phyloP scores from a whole-genome alignment of 2,329 filamentous ascomycete species.

The Cryphonectria parasitica region DNA sequence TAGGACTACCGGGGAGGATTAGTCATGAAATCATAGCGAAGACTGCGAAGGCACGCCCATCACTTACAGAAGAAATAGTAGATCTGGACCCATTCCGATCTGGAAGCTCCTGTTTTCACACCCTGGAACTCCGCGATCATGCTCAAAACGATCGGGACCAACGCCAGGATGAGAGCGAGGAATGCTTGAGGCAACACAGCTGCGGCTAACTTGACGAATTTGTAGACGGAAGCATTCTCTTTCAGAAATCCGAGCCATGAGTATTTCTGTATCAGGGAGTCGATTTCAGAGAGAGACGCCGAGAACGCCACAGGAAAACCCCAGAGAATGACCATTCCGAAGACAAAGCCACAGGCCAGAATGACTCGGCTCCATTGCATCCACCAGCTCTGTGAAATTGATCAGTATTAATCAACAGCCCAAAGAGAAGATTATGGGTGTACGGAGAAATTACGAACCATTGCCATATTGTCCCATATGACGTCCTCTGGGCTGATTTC shows the following conservation, averaged over 20 bases:
- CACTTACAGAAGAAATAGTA: conserved; percentile 78
- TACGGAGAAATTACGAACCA: conserved; percentile 42
- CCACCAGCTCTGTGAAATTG: conserved; percentile 70
- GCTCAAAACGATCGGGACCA: conserved; percentile 79
- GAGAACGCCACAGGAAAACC: conserved; percentile 89
- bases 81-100: conserved; percentile 81
- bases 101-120: conserved; percentile 78
- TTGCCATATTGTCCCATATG: conserved; percentile 96
- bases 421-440: background rate
- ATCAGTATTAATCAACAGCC: background rate
- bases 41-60: too few relatives aligned
- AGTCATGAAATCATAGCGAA: background rate
- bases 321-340: conserved; percentile 84
- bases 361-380: conserved; percentile 76
- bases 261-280: conserved; percentile 66
- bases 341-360: conserved; percentile 66
- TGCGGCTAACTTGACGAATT: conserved; percentile 67
- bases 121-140: conserved; percentile 76
- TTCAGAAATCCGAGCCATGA: conserved; percentile 73
- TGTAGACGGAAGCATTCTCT: conserved; percentile 61
- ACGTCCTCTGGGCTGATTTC: conserved; percentile 94
- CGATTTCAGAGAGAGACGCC: conserved; percentile 78
- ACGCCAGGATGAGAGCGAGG: conserved; percentile 75
- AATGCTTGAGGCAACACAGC: conserved; percentile 84
- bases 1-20: conserved; percentile 53